These are phyloP conservation scores for Aspergillus vadensis DNA, from an alignment of 2,329 filamentous ascomycete species.

Conservation along the genomic window DNA sequence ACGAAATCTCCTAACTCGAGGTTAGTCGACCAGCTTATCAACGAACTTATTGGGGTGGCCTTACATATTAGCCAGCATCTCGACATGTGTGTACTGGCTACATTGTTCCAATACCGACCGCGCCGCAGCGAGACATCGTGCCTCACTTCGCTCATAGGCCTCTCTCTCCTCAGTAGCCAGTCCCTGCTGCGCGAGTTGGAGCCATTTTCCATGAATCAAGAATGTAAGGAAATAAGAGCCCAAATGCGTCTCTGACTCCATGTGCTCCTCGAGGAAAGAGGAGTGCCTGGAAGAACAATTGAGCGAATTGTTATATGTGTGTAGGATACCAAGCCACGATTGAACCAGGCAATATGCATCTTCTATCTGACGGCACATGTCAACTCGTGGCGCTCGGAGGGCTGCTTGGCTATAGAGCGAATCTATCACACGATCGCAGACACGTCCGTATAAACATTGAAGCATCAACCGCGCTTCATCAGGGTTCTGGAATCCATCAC, in stretches of 20 bases:
- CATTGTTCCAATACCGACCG: not conserved
- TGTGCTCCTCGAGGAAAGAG: not conserved
- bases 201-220: not conserved
- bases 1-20: not conserved
- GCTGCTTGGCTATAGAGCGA: not conserved
- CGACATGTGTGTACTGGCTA: not conserved
- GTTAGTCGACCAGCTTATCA: too few species aligned
- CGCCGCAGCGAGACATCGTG: not conserved
- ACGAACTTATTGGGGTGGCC: not conserved
- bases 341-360: not conserved
- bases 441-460: not conserved
- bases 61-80: not conserved
- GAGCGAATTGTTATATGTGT: not conserved
- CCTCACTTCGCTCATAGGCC: not conserved
- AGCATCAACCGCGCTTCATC: not conserved
- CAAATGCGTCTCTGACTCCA: not conserved
- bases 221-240: not conserved
- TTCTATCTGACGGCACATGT: not conserved
- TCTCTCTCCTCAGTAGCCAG: not conserved
- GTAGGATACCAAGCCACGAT: not conserved
- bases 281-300: not conserved
- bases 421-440: not conserved
- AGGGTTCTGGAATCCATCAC: not conserved
- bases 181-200: not conserved
- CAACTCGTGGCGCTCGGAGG: not conserved